Evolutionary conservation across 257 asterid species (phyloP).

Genomic region (Penstemon eatonii): DNA sequence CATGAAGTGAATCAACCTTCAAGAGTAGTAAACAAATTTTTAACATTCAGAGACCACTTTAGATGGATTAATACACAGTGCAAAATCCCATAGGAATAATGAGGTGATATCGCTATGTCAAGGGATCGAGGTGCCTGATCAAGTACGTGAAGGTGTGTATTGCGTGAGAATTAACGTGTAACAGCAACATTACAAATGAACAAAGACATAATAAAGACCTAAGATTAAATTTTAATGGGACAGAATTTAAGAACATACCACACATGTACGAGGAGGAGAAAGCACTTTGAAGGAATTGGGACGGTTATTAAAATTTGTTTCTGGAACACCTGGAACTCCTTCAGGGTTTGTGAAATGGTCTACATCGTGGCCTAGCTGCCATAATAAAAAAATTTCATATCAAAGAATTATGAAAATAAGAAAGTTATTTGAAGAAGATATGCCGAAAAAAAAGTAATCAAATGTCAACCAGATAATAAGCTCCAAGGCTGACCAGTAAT

Average conservation of each 20-base stretch:
- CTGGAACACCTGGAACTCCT: conserved; percentile 93
- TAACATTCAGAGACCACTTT: background rate
- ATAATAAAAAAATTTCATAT: conserved; percentile 7
- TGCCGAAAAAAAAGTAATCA: background rate
- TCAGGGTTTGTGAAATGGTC: conserved; percentile 95
- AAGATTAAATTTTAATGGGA: background rate
- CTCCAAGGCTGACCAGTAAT: background rate
- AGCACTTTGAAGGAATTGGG: conserved; percentile 91
- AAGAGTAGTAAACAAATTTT: background rate
- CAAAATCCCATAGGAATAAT: background rate
- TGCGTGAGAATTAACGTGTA: too few relatives aligned
- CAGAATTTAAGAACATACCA: conserved; percentile 48
- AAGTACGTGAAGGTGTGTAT: too few relatives aligned
- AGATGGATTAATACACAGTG: background rate
- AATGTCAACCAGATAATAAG: conserved; percentile 8
- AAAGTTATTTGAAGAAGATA: background rate
- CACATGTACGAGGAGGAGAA: conserved; percentile 84
- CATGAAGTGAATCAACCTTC: background rate
- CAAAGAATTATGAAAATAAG: conserved; percentile 6
- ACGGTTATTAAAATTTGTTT: conserved; percentile 86
- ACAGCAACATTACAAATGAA: background rate
- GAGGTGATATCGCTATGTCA: too few relatives aligned
- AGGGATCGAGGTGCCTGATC: too few relatives aligned
- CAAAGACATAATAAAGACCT: background rate
- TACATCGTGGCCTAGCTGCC: conserved; percentile 73